Conservation (phyloP, 768 basidiomycete genomes). For the Auricularia auricula-judae region DNA sequence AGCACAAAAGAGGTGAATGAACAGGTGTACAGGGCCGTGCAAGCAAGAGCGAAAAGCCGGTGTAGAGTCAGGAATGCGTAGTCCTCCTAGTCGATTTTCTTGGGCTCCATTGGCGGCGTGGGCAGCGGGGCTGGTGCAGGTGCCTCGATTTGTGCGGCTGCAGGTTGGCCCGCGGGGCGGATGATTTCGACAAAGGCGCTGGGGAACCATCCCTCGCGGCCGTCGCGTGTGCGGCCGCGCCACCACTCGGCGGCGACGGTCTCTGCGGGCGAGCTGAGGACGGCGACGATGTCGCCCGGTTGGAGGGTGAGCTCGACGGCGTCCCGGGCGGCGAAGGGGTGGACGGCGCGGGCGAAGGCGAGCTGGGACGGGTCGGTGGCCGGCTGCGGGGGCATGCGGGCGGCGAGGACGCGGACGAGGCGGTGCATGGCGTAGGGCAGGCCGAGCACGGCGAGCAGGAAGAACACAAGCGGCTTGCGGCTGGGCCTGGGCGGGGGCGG, state of each 20-base stretch:
- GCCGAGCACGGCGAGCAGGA: slow-evolving; percentile 88
- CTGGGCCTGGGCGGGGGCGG: slow-evolving; percentile 35
- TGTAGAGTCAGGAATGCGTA: too few relatives aligned
- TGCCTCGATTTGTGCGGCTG: slow-evolving; percentile 8
- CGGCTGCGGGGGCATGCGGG: slow-evolving; percentile 39
- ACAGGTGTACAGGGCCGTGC: too few relatives aligned
- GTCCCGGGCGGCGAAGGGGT: slow-evolving; percentile 63
- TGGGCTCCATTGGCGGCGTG: slow-evolving; percentile 16
- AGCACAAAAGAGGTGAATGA: too few relatives aligned
- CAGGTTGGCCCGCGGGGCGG: slow-evolving; percentile 33
- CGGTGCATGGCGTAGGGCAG: slow-evolving; percentile 89
- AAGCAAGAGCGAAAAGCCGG: too few relatives aligned
- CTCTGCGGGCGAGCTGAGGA: slow-evolving; percentile 51
- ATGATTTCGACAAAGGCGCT: slow-evolving; percentile 70
- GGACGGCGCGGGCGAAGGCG: slow-evolving; percentile 74
- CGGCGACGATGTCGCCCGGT: slow-evolving; percentile 88
- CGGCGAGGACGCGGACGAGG: slow-evolving; percentile 67
- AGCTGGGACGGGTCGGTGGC: slow-evolving; percentile 58
- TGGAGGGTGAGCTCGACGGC: slow-evolving; percentile 71
- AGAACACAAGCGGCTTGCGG: slow-evolving; percentile 85
- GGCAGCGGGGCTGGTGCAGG: neutral
- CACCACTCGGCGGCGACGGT: slow-evolving; percentile 74
- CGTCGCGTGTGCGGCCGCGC: slow-evolving; percentile 87
- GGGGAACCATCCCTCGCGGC: slow-evolving; percentile 92
- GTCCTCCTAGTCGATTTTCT: slow-evolving; percentile 26